A percentile compares a stretch with the other conserved stretches of the same genome.
These are phyloP conservation scores for Eucalyptus camaldulensis DNA, from an alignment of 345 rosid genomes.

Conservation along the genomic window DNA sequence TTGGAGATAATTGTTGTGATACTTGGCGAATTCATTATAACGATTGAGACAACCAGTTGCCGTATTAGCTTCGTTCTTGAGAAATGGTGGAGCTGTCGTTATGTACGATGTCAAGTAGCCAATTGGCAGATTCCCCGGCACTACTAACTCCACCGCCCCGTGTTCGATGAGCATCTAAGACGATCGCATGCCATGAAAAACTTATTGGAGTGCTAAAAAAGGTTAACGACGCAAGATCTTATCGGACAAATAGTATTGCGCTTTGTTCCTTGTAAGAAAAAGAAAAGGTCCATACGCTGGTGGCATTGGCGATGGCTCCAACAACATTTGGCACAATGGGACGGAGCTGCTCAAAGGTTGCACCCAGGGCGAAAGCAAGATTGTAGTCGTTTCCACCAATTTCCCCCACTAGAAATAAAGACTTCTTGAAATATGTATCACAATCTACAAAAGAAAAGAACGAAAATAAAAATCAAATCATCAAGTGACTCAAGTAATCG, in stretches of 20 bases:
- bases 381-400: constrained; percentile 76
- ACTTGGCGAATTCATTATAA: not conserved
- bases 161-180: not conserved
- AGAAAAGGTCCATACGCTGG: not conserved
- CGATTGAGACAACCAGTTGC: not conserved
- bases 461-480: not conserved
- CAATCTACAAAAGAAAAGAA: constrained; percentile 17
- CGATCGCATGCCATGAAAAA: not conserved
- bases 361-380: constrained; percentile 26
- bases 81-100: not conserved
- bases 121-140: not conserved
- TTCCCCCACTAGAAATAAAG: constrained; percentile 57
- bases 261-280: not conserved
- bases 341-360: constrained; percentile 11
- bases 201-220: not conserved
- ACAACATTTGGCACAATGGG: constrained; percentile 39
- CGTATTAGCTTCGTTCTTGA: not conserved
- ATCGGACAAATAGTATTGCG: not conserved
- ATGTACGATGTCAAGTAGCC: not conserved
- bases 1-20: not conserved
- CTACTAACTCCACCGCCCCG: not conserved
- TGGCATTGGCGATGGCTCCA: constrained; percentile 23
- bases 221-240: not conserved
- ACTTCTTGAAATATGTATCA: constrained; percentile 28
- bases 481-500: not conserved